Base-by-base conservation (phyloP, 352 stramenopile species). In the Phytophthora quininea region DNA sequence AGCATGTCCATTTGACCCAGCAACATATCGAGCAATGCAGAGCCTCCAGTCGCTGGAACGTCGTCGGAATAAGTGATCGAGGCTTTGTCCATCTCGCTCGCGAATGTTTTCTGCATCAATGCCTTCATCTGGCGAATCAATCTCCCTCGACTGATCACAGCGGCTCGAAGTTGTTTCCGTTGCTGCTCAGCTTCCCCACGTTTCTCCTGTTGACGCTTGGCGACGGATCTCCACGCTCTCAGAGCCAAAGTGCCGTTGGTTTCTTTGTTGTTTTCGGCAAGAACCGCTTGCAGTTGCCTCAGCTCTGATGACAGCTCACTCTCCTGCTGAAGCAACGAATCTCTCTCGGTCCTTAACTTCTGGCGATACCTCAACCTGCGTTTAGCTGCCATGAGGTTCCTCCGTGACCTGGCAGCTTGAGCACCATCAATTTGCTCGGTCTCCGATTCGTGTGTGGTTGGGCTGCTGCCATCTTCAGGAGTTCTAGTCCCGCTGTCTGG, bases 11-110 rank as follows among this genome's bases (percentile, higher is more conserved):
- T 50, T 9, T 76, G 64, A 14, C 58, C 54, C 46, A 76, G 40
- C 14, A 57, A 76, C 3, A 64, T 54, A 31, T 73, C 35, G 48
- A 76, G 69, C 38, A 73, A 24, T 24, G 19, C 19, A 29, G 49
- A 54, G 14, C 40, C 48, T 32, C 64, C 66, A 3, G 19, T 24
- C 19, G 19, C 19, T 24, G 19, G 19, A 0, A 24, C 19, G 19
- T 24, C 19, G 19, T 24, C 19, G 19, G 19, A 24, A 24, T 24
- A 24, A 24, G 19, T 24, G 19, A 24, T 73, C 43, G 8, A 9
- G 14, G 29, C 15, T 49, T n/a, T 11, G 29, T 29, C 3, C 15
- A 8, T 49, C 19, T 49, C 43, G 2, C 43, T 11, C 43, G 15
- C 3, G 0, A 24, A 29, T 6, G 12, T 0, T 5, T 67, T 42